Evolutionary conservation across 345 rosid genomes (phyloP).

Genomic region (Balakata baccata): DNA sequence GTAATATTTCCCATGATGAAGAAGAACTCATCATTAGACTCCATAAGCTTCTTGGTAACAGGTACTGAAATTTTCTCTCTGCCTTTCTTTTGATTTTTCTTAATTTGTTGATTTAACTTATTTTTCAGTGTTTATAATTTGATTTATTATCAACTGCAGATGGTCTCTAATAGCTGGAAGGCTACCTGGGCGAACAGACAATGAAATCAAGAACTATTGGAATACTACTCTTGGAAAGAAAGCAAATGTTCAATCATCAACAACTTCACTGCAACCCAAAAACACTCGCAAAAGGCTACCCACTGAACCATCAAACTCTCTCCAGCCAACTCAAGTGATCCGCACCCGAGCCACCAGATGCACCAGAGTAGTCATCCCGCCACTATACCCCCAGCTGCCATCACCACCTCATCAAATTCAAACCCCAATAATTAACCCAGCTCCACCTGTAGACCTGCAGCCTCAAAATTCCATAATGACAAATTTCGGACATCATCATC

Average conservation of each 20-base stretch:
- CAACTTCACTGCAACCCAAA: neutral
- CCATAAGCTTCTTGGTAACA: conserved; percentile 65
- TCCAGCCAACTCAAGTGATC: conserved; percentile 18
- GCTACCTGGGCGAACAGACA: conserved; percentile 68
- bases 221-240: conserved; percentile 51
- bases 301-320: neutral
- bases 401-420: neutral
- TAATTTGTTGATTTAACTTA: neutral
- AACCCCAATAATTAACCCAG: neutral
- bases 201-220: conserved; percentile 68
- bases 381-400: conserved; percentile 5
- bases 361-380: conserved; percentile 21
- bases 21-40: conserved; percentile 56
- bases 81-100: neutral
- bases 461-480: no score
- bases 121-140: no score
- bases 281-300: neutral
- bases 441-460: neutral
- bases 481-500: no score
- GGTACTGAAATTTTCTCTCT: conserved; percentile 20
- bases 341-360: conserved; percentile 38
- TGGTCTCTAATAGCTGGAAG: conserved; percentile 68
- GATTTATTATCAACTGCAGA: conserved; percentile 19
- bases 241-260: conserved; percentile 19
- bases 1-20: conserved; percentile 50